phyloP scores from a whole-genome alignment of 495 filamentous ascomycete species.

The Penicillium robsamsonii region DNA sequence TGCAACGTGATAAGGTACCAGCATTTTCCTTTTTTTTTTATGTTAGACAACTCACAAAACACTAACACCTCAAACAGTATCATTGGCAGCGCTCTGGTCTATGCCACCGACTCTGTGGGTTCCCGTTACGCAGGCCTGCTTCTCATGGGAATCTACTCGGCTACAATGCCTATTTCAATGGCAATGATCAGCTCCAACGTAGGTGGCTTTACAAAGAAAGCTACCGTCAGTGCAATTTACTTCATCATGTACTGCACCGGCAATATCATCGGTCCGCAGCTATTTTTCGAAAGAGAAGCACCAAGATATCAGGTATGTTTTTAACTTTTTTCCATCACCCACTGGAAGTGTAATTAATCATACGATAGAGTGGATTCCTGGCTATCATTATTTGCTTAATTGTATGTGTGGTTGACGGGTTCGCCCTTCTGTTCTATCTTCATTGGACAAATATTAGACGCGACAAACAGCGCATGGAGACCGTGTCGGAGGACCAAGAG shows the following conservation, averaged over 20 bases:
- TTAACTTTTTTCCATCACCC: background rate
- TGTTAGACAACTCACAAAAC: background rate
- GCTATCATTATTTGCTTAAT: slow-evolving; percentile 23
- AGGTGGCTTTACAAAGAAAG: slow-evolving; percentile 33
- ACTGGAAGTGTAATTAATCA: background rate
- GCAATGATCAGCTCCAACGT: slow-evolving; percentile 34
- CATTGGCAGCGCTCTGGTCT: slow-evolving; percentile 21
- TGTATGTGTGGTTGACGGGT: slow-evolving; percentile 14
- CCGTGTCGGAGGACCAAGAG: background rate
- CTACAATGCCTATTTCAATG: slow-evolving; percentile 25
- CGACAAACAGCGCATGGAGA: slow-evolving; percentile 1
- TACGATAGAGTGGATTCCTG: slow-evolving; percentile 19
- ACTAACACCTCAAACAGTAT: slow-evolving; percentile 10
- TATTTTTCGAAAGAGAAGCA: slow-evolving; percentile 26
- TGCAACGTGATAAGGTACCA: slow-evolving; percentile 13
- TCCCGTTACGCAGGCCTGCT: slow-evolving; percentile 34
- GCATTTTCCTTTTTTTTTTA: background rate
- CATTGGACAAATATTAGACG: slow-evolving; percentile 17
- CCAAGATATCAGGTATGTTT: slow-evolving; percentile 25
- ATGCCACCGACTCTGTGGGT: slow-evolving; percentile 36
- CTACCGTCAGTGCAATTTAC: slow-evolving; percentile 29
- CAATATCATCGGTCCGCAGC: slow-evolving; percentile 33
- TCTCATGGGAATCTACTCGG: slow-evolving; percentile 26
- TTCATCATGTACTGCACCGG: slow-evolving; percentile 47
- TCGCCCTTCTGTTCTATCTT: slow-evolving; percentile 20